Evolutionary conservation across 2,329 filamentous ascomycete genomes (phyloP).

Genomic region (Cryphonectria parasitica): DNA sequence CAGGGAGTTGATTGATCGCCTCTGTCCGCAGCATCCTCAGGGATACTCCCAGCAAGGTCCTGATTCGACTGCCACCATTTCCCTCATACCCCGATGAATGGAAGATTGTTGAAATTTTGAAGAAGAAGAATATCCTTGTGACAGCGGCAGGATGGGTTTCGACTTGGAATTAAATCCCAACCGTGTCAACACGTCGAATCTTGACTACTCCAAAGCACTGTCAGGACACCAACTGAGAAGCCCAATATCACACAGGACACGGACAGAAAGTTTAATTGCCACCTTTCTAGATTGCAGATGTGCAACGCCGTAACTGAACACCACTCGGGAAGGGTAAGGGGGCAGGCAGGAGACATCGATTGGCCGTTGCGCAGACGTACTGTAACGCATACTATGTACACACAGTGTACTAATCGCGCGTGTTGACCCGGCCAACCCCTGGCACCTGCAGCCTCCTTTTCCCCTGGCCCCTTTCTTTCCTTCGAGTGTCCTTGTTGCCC

Average conservation of each 20-base stretch:
- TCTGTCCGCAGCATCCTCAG: slow-evolving; percentile 5
- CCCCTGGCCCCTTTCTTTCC: slow-evolving; percentile 29
- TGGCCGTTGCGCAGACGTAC: background rate
- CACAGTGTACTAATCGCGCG: slow-evolving; percentile 3
- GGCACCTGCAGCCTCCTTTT: slow-evolving; percentile 31
- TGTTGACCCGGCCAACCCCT: slow-evolving; percentile 19
- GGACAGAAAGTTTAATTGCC: background rate
- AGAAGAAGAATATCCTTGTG: background rate
- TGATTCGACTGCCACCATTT: background rate
- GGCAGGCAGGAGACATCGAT: background rate
- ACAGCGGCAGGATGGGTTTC: background rate
- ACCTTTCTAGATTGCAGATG: background rate
- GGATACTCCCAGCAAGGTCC: slow-evolving; percentile 3
- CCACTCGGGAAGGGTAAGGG: background rate
- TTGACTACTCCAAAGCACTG: background rate
- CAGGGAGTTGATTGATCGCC: slow-evolving; percentile 11
- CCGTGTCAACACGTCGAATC: background rate
- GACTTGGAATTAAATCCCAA: background rate
- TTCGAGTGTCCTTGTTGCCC: slow-evolving; percentile 14
- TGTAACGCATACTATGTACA: background rate
- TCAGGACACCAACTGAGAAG: background rate
- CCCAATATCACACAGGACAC: background rate
- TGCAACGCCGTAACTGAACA: background rate
- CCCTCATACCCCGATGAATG: background rate
- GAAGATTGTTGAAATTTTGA: background rate